These are phyloP conservation scores for Beauveria scarabaeidicola DNA, from an alignment of 2,329 filamentous ascomycete species.

Conservation along the genomic window DNA sequence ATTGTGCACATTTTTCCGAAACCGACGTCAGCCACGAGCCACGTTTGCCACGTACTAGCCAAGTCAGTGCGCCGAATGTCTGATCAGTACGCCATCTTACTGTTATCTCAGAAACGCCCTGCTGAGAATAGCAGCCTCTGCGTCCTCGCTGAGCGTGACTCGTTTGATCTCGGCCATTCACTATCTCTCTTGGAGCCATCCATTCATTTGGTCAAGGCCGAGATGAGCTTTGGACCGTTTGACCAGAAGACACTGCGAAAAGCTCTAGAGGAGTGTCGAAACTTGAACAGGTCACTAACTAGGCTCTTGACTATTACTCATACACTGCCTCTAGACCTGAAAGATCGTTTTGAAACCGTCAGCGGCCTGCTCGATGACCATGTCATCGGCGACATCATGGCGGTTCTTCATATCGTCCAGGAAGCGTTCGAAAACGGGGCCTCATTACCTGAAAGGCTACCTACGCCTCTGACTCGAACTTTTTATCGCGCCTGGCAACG, in stretches of 20 bases:
- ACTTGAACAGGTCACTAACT: slow-evolving; percentile 25
- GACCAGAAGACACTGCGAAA: slow-evolving; percentile 22
- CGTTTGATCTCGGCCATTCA: slow-evolving; percentile 22
- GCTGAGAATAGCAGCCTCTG: slow-evolving; percentile 23
- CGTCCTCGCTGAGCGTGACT: slow-evolving; percentile 21
- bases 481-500: slow-evolving; percentile 21
- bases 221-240: slow-evolving; percentile 24
- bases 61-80: slow-evolving; percentile 32
- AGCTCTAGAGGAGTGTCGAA: slow-evolving; percentile 21
- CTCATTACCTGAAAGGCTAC: slow-evolving; percentile 38
- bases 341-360: slow-evolving; percentile 27
- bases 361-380: slow-evolving; percentile 34
- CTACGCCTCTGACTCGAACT: slow-evolving; percentile 34
- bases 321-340: slow-evolving; percentile 30
- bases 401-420: slow-evolving; percentile 36
- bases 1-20: slow-evolving; percentile 38
- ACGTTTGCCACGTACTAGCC: slow-evolving; percentile 36
- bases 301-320: slow-evolving; percentile 25
- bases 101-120: slow-evolving; percentile 25
- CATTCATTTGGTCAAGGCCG: slow-evolving; percentile 21
- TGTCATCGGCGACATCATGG: slow-evolving; percentile 40
- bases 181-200: slow-evolving; percentile 18
- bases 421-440: slow-evolving; percentile 37
- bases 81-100: slow-evolving; percentile 39
- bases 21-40: slow-evolving; percentile 36